Conservation (phyloP, 225 moss, liverwort and hornwort genomes). For the Physcomitrellopsis africana region DNA sequence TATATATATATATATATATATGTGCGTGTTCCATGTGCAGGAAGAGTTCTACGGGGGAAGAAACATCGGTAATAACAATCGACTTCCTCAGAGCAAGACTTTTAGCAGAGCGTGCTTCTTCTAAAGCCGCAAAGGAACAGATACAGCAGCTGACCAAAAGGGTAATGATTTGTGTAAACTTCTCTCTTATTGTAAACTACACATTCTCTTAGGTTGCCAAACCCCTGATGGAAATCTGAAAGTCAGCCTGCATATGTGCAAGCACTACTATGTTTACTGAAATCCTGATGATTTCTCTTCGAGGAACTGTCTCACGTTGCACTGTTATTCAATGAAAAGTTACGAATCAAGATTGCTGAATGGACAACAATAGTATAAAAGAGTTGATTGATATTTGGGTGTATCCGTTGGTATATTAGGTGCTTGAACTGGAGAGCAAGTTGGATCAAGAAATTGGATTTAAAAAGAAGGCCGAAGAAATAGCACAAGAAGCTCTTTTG, state of each 20-base stretch:
- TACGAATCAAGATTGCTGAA: neutral
- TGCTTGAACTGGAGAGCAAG: slow-evolving; percentile 74
- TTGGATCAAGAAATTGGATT: slow-evolving; percentile 68
- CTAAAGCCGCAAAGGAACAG: slow-evolving; percentile 70
- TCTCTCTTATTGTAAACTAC: neutral
- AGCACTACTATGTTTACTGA: neutral
- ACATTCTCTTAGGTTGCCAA: neutral
- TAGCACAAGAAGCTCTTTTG: slow-evolving; percentile 52
- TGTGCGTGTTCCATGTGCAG: slow-evolving; percentile 40
- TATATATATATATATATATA: too few relatives aligned
- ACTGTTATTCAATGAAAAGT: neutral
- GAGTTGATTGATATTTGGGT: neutral
- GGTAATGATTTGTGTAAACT: slow-evolving; percentile 41
- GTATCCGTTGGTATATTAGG: slow-evolving; percentile 42
- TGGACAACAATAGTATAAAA: neutral
- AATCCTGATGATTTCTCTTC: neutral
- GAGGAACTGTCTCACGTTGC: neutral
- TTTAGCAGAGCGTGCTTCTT: slow-evolving; percentile 80
- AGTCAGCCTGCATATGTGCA: neutral
- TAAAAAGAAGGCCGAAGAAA: slow-evolving; percentile 51
- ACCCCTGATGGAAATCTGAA: neutral
- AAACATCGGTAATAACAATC: slow-evolving; percentile 74
- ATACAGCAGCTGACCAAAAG: slow-evolving; percentile 68
- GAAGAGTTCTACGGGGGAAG: slow-evolving; percentile 62
- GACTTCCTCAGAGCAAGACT: slow-evolving; percentile 87